Base-by-base conservation (phyloP, 805 yeast genomes). In the Clavispora vitiphila region DNA sequence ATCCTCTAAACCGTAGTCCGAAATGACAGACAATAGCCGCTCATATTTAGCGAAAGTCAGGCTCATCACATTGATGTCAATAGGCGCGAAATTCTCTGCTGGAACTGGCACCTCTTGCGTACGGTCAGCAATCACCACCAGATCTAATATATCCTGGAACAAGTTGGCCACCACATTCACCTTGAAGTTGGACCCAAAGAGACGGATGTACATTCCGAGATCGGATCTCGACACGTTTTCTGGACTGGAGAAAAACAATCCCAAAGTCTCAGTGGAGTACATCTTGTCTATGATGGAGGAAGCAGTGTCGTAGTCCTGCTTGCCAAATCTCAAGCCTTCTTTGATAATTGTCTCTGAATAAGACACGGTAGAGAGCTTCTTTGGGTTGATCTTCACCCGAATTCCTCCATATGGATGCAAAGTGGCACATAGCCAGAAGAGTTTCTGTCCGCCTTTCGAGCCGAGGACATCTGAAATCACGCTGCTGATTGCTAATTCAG, bases 271-370 rank as follows among this genome's bases (percentile, higher is more conserved):
- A 20, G 23, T 30, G 8, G 22, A n/a, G 2, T 43, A 34, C 22
- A 41, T 37, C 8, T 26, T 40, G 12, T 26, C 62, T 2, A 78
- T 65, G 22, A 81, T 61, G 29, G 63, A 61, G 1, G 79, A 57
- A 1, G 80, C 75, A 14, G 67, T 61, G 2, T 74, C 81, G 14
- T 78, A 77, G 35, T 78, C 82, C 37, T 62, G 64, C 40, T 74
- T 72, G 7, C 88, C 79, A 42, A 78, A 71, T 55, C 84, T 82
- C 25, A 90, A 58, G 0, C 95, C 91, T 44, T 85, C 88, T 49
- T 77, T 74, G 24, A 86, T 60, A 8, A 85, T 71, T 27, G 74
- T 52, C 35, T 72, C 77, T 1, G 74, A 64, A 1, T 79, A 81
- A 39, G 58, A 62, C 5, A 47, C 50, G 31, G 58, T 55, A 36